Evolutionary conservation across 305 asterid species (phyloP).

Genomic region (Fraxinus velutina): DNA sequence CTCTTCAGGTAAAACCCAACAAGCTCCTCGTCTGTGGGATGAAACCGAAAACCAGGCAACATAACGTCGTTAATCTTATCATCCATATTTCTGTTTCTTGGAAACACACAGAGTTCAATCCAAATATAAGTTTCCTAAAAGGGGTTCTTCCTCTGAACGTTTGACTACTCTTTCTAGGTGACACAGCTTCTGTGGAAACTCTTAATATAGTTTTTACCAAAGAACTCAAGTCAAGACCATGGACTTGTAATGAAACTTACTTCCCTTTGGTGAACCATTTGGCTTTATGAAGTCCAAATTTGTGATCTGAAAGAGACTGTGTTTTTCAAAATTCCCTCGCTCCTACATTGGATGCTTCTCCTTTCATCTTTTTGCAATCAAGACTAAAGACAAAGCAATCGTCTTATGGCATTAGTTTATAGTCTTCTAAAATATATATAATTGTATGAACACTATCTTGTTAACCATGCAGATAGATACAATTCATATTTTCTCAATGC

Average conservation of each 20-base stretch:
- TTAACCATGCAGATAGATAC: background rate
- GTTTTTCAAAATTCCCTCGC: constrained; percentile 32
- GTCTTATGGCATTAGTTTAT: constrained; percentile 27
- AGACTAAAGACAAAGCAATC: constrained; percentile 35
- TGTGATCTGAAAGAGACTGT: constrained; percentile 48
- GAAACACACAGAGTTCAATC: background rate
- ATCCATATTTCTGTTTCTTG: constrained; percentile 32
- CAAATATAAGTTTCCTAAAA: background rate
- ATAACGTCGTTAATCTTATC: constrained; percentile 59
- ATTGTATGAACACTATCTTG: background rate
- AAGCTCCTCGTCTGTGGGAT: constrained; percentile 83
- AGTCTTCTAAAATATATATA: background rate
- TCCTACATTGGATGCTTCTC: constrained; percentile 26
- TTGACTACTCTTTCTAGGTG: background rate
- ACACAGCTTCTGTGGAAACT: background rate
- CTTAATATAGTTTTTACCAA: constrained; percentile 1
- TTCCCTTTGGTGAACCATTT: constrained; percentile 16
- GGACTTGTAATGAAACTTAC: constrained; percentile 31
- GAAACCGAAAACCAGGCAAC: constrained; percentile 84
- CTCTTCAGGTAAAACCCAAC: constrained; percentile 65
- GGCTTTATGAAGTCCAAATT: constrained; percentile 40
- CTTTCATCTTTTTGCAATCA: constrained; percentile 21
- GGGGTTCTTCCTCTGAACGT: background rate
- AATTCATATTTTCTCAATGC: background rate
- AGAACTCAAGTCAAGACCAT: constrained; percentile 38